Conservation (phyloP, 495 filamentous ascomycete genomes). For the Lepraria neglecta region DNA sequence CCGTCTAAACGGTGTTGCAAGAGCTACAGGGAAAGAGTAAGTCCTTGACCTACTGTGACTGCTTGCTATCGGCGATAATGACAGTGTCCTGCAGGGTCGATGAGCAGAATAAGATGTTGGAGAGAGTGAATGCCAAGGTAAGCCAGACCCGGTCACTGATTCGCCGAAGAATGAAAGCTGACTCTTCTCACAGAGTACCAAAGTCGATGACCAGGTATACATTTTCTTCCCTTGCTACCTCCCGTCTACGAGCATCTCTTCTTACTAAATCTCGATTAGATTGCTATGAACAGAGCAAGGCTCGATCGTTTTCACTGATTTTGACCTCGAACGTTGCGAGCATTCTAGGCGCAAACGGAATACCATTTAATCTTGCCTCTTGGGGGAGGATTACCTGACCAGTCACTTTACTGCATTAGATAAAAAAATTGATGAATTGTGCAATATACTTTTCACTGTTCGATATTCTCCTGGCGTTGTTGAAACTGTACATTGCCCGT, state of each 20-base stretch:
- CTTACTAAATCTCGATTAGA: constrained; percentile 34
- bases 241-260: not conserved
- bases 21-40: constrained; percentile 60
- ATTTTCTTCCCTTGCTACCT: not conserved
- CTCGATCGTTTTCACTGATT: constrained; percentile 54
- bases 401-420: not conserved
- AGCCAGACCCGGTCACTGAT: constrained; percentile 17
- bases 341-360: constrained; percentile 1
- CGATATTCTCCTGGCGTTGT: no score
- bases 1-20: constrained; percentile 58
- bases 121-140: constrained; percentile 67
- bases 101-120: constrained; percentile 65
- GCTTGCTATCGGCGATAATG: not conserved
- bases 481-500: no score
- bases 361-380: not conserved
- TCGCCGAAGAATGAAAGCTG: constrained; percentile 27
- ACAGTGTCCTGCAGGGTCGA: constrained; percentile 34
- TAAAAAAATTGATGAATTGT: no score
- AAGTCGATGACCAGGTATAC: constrained; percentile 50
- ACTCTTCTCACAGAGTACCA: constrained; percentile 49
- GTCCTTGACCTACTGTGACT: constrained; percentile 30
- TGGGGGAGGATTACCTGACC: not conserved
- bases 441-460: no score
- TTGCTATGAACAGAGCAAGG: constrained; percentile 60
- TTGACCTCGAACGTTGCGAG: not conserved